Evolutionary conservation across 208 protist genomes (phyloP), one percentile per base, ranked within the genome.

Genomic region (Trypanosoma scelopori): DNA sequence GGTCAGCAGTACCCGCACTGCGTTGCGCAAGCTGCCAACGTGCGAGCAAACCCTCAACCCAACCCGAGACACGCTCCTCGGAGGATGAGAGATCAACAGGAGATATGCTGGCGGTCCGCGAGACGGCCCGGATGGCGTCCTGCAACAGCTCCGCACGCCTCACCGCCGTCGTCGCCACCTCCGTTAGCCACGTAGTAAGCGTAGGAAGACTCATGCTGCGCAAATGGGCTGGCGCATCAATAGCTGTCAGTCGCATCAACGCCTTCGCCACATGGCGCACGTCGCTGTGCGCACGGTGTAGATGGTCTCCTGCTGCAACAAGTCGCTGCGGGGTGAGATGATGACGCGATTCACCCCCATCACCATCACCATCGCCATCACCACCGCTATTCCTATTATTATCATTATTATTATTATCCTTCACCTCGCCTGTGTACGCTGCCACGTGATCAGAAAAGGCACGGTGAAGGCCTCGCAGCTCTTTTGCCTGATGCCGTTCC

Each of bases 371-470:
- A 52, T 6, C 30, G 23, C 43, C 35, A n/a, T n/a, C n/a, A n/a
- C n/a, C n/a, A n/a, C n/a, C n/a, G n/a, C n/a, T n/a, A n/a, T n/a
- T n/a, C n/a, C n/a, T n/a, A n/a, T n/a, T n/a, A n/a, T n/a, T n/a
- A 11, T 11, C 23, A 15, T 45, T 48, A 23, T 23, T 42, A 60
- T 28, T 39, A 32, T 60, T 30, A 45, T 55, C 23, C 20, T 58
- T 46, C 30, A 1, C 23, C 13, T 41, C 22, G 20, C 39, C 59
- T 1, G 52, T 63, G 27, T 70, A 67, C 15, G 39, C 46, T 18
- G 56, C 53, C 53, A 82, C 47, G 43, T 68, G 55, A 15, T 74
- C 64, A 28, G 30, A 15, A 56, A 74, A 82, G 18, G 56, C 43
- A 43, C 53, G 66, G 32, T 52, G 52, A 37, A 82, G 49, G 15